Base-by-base conservation (phyloP, 441 rosid species). In the Syzygium syzygioides region DNA sequence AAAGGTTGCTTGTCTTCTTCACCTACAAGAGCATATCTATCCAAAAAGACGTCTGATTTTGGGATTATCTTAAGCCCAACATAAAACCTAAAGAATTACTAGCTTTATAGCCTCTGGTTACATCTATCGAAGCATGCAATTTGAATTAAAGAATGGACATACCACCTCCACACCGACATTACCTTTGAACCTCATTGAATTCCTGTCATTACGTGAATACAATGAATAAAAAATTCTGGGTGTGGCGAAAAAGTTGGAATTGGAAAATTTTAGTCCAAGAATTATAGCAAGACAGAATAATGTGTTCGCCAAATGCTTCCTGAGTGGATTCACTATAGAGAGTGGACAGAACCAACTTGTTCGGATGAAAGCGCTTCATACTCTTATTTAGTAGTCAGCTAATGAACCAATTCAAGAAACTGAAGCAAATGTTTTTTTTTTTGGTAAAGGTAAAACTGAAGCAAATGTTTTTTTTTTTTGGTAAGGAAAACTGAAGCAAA, bases 1-100 rank as follows among this genome's bases (percentile, higher is more conserved):
- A 91, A 93, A 92, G 90, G 92, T 90, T 89, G 90, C 86, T 91
- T 93, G 93, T 93, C 93, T 89, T 93, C 93, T 89, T 90, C 89
- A 88, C 86, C 92, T 92, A 32, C 85, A n/a, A 86, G 86, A 62
- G 90, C 88, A 86, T 55, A 85, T 91, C 92, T 57, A 87, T 89
- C 88, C 89, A 68, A 90, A 92, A 87, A 85, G 66, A 60, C 53
- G 34, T 34, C 62, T 57, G 66, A 80, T 50, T n/a, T 56, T 45
- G 76, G 86, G 50, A 18, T 13, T 20, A 18, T 30, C 37, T 87
- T 59, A 66, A 14, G 60, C 41, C 28, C 6, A 57, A 30, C 14
- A 41, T 83, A 28, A 30, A 66, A 45, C 18, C 17, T 12, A 52
- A 89, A 56, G n/a, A 55, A 55, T 32, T 86, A 50, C 66, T 59